Base-by-base conservation (phyloP, 768 basidiomycete genomes). In the Melanogaster broomeanus region DNA sequence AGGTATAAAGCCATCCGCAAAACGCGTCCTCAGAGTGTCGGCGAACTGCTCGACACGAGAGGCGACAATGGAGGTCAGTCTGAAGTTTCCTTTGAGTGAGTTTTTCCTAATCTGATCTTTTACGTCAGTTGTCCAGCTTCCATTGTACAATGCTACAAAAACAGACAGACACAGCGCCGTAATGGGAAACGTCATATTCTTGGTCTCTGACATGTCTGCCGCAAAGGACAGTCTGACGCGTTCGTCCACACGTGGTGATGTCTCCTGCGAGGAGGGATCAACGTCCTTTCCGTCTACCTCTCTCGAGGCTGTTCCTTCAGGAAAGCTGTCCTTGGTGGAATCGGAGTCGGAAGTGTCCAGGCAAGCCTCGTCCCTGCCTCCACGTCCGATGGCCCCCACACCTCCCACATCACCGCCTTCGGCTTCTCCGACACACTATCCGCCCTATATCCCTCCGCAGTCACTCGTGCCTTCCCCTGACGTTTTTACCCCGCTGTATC, bases 81-180 rank as follows among this genome's bases (percentile, higher is more conserved):
- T 47, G 33, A 45, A 24, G 65, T 55, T 61, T 66, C 66, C 66
- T 68, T 64, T 66, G 30, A 63, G 57, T 45, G 55, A 55, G n/a
- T 57, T 61, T 62, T 61, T 66, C 59, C 59, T 57, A 48, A 15
- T 59, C 51, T 57, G 68, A 25, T 63, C 45, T 30, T 63, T 66
- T 66, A 66, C 65, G 65, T 66, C 40, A 66, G 65, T 31, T n/a
- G 46, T 66, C 33, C 64, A 51, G 22, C 65, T 66, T 66, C 65
- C 65, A 68, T 68, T 66, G 59, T 66, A 59, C 52, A 58, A 66
- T 59, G 59, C 61, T 60, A 61, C 56, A 42, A 67, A 46, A 65
- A 49, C 65, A 53, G 64, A 66, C 55, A 19, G 50, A 61, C 61
- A 55, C 61, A 56, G 55, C 53, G 61, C 53, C 33, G 57, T 55